phyloP scores from a whole-genome alignment of 331 rosid species.

The Malus hybrid region DNA sequence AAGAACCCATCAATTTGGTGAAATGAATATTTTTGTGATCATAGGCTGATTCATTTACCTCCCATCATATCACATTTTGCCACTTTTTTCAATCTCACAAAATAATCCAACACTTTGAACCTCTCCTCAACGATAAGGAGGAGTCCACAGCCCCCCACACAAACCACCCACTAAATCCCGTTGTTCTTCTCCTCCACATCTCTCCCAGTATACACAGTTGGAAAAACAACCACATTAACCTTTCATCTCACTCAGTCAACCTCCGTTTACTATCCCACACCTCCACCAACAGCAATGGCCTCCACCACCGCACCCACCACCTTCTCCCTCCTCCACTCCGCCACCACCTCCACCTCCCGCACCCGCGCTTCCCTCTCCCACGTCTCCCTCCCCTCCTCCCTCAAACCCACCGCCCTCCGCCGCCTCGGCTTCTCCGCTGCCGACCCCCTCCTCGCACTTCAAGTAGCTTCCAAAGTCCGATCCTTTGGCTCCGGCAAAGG shows the following conservation, averaged over 20 bases:
- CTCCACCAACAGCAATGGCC: slow-evolving; percentile 41
- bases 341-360: slow-evolving; percentile 36
- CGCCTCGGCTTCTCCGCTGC: slow-evolving; percentile 73
- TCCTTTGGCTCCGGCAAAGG: slow-evolving; percentile 33
- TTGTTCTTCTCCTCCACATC: slow-evolving; percentile 56
- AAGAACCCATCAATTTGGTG: neutral
- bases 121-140: slow-evolving; percentile 88
- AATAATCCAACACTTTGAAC: slow-evolving; percentile 43
- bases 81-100: slow-evolving; percentile 13
- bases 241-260: neutral
- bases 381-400: slow-evolving; percentile 38
- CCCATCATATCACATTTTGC: neutral
- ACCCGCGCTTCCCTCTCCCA: slow-evolving; percentile 42
- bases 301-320: slow-evolving; percentile 59
- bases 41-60: neutral
- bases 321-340: slow-evolving; percentile 51
- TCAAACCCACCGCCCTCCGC: slow-evolving; percentile 46
- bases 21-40: neutral
- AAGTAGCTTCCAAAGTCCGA: slow-evolving; percentile 50
- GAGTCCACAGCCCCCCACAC: slow-evolving; percentile 27
- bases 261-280: slow-evolving; percentile 1
- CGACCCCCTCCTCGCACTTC: slow-evolving; percentile 54
- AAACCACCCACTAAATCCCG: slow-evolving; percentile 41
- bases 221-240: neutral
- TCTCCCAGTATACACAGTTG: slow-evolving; percentile 7